Percentiles rank a stretch among this genome's conserved stretches.
These are phyloP conservation scores for Alternaria viburni DNA, from an alignment of 2,329 filamentous ascomycete species.

Conservation along the genomic window DNA sequence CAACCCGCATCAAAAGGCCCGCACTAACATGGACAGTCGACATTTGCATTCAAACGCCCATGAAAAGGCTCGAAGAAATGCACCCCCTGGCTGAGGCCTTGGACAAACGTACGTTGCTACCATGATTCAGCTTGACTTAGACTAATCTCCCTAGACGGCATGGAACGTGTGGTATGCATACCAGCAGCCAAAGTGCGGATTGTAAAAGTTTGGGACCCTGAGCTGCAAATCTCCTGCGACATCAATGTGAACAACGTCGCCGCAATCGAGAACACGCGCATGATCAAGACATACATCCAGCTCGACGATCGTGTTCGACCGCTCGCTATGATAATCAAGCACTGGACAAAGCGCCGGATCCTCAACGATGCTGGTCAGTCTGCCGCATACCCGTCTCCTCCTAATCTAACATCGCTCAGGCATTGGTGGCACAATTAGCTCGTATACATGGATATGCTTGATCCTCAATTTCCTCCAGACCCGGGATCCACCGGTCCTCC, in stretches of 20 bases:
- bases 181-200: conserved; percentile 96
- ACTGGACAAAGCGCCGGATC: conserved; percentile 93
- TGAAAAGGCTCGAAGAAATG: conserved; percentile 85
- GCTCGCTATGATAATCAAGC: conserved; percentile 94
- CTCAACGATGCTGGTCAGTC: conserved; percentile 92
- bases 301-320: conserved; percentile 89
- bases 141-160: conserved; percentile 72
- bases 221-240: conserved; percentile 86
- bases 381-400: conserved; percentile 1
- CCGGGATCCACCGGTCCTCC: conserved; percentile 81
- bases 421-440: conserved; percentile 91
- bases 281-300: conserved; percentile 97
- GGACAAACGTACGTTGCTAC: conserved; percentile 72
- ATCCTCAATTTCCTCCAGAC: conserved; percentile 96
- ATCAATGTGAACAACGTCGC: conserved; percentile 99
- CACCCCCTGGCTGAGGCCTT: conserved; percentile 89
- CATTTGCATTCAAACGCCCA: conserved; percentile 93
- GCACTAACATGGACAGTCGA: conserved; percentile 70
- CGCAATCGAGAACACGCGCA: conserved; percentile 92
- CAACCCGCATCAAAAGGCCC: background rate
- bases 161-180: conserved; percentile 95
- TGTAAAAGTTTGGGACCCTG: conserved; percentile 98
- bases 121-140: background rate
- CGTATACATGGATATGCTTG: conserved; percentile 99
- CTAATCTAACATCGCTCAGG: conserved; percentile 55